Evolutionary conservation across 2,329 filamentous ascomycete species (phyloP), one percentile per base, ranked within the genome.

Genomic region (Purpureocillium takamizusanense): DNA sequence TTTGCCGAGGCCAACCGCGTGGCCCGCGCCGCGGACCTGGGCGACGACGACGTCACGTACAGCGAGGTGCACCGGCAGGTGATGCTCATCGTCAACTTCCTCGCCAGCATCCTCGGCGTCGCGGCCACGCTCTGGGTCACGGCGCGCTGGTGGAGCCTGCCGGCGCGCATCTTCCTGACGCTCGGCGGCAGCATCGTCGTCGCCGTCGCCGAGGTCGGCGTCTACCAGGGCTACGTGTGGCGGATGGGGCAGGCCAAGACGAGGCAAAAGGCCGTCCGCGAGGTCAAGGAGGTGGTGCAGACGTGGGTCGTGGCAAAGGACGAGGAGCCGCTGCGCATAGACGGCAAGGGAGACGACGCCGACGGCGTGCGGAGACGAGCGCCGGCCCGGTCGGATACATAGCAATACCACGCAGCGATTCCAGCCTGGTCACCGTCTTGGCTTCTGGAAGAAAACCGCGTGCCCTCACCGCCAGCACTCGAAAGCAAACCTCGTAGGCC

Each of bases 41-140:
- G 71, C 41, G 66, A 76, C 46, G 83, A 86, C 44, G 79, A 82
- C 2, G 64, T 83, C 3, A 81, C 78, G 3, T 81, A 80, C 46
- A 72, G 75, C 28, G 85, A 92, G 43, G 70, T 92, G 2, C 83
- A 90, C 55, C 72, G 84, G n/a, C 86, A 92, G 52, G 65, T 92
- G 40, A 80, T 84, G 31, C 69, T 97, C 7, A 87, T 97, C 37
- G 72, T 94, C 51, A 98, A 97, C 58, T 87, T 97, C 36, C 65
- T 95, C 30, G 70, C 95, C 38, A 94, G 86, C 37, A 84, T 95
- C 38, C 66, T 90, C 3, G 86, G 89, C 33, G 84, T 83, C 36
- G 83, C 79, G 3, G 78, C 74, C 3, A 85, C 83, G 7, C 72
- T 92, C 27, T 92, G 85, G 86, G 70, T 88, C n/a, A 73, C 74